Base-by-base conservation (phyloP, 2,329 filamentous ascomycete species). In the Pestalotiopsis sp. region DNA sequence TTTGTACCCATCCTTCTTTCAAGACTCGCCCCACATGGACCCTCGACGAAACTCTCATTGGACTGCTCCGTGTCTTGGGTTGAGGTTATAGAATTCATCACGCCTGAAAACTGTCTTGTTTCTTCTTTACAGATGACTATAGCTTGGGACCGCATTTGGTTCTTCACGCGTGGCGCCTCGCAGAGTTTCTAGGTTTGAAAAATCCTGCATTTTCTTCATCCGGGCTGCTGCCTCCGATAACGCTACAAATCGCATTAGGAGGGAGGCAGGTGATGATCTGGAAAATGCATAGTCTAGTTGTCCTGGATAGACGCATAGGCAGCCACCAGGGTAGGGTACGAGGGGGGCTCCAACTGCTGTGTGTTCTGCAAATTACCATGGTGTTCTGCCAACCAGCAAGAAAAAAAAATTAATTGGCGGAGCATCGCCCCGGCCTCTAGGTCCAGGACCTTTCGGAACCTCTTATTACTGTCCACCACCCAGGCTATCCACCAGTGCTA, bases 291-390 rank as follows among this genome's bases (percentile, higher is more conserved):
- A 62, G 27, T 13, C 59, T 62, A 62, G 31, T 36, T 39, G 59
- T n/a, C 59, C 59, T 39, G 59, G 59, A 27, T 62, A 62, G 36
- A 36, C 31, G 59, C 59, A 62, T 62, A 62, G 27, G 59, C 36
- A 52, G 45, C 17, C 31, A n/a, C 14, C 45, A 23, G 45, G 45
- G 14, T 9, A 52, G 45, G 45, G 45, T 36, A 36, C 31, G 45
- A 27, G 45, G 45, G 45, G 45, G 17, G 45, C 45, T 20, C 3
- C 41, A 45, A 52, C 41, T 52, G 45, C 17, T 52, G 45, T 52
- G 14, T 20, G 14, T 20, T 61, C 59, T 59, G 27, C n/a, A 20
- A 39, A 36, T 39, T 39, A 62, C 59, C 59, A 36, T n/a, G n/a
- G n/a, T 17, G 38, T 62, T 62, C 59, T 14, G 20, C 12, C 59